Base-by-base conservation (phyloP, 345 rosid species). In the Dipteronia sinensis region DNA sequence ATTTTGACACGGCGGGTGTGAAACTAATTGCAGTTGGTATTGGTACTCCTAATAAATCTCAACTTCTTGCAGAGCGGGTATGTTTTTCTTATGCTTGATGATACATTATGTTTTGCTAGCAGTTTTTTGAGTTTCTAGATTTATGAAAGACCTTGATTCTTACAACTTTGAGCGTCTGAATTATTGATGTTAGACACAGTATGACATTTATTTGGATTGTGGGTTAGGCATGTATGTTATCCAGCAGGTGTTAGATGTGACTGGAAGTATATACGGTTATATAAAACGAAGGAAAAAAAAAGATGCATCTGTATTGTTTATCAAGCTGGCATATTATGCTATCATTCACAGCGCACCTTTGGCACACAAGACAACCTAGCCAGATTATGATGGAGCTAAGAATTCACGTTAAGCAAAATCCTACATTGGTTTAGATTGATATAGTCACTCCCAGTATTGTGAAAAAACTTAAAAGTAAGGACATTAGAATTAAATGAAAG, bases 1-100 rank as follows among this genome's bases (percentile, higher is more conserved):
- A 84, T 78, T 90, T 93, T 65, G 96, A 95, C 19, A 81, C 89
- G 7, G 93, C 99, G 73, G 99, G 96, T 68, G 97, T 91, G 25
- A 90, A 91, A 44, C 83, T 95, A 56, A 83, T 92, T 46, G 99
- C 93, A 67, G 83, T 92, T 69, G 99, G 98, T 74, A 92, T 95
- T 85, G 99, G 98, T 42, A 79, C 87, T 44, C 97, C 97, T 79
- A 82, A 88, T 72, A 93, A 95, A 79, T 98, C 97, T 76, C 93
- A 83, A 15, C 70, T 90, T 22, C 90, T 92, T 23, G 94, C 94
- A 0, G 85, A 90, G 29, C 76, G 90, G 91, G 98, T 95, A 85
- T 31, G 64, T 5, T 65, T 42, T 62, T 17, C 25, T 68, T 67
- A 7, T 44, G 13, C 13, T n/a, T 38, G 16, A 4, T 19, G 29